These are phyloP conservation scores for Mucor indicus DNA, from an alignment of 371 early-diverging fungal species.

Conservation along the genomic window DNA sequence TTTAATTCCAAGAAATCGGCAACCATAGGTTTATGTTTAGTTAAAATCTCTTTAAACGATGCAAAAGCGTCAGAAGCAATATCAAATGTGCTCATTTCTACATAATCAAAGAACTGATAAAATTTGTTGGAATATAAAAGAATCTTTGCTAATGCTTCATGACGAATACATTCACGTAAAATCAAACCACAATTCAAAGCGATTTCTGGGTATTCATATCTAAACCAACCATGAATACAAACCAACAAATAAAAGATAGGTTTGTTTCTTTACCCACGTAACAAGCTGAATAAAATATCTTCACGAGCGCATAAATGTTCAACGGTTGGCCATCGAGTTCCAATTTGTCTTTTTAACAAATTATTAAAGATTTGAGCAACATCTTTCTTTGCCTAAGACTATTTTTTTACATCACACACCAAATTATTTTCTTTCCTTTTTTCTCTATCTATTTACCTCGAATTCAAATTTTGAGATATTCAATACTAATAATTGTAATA, in stretches of 20 bases:
- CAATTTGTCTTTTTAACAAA: constrained; percentile 91
- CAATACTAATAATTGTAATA: constrained; percentile 78
- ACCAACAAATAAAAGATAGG: too few relatives aligned
- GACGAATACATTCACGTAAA: constrained; percentile 92
- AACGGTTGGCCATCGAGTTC: constrained; percentile 92
- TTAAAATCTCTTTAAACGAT: constrained; percentile 96
- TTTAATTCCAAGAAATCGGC: constrained; percentile 84
- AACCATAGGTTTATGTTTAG: constrained; percentile 89
- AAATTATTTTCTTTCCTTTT: too few relatives aligned
- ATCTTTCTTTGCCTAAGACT: constrained; percentile 96
- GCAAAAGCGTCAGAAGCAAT: constrained; percentile 97
- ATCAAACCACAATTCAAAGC: constrained; percentile 97
- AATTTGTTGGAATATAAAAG: constrained; percentile 81
- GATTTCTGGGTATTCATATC: constrained; percentile 92
- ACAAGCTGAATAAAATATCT: constrained; percentile 76
- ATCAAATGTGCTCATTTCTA: constrained; percentile 96
- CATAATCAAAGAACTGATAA: constrained; percentile 91
- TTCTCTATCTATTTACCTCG: too few relatives aligned
- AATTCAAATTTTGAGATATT: constrained; percentile 92
- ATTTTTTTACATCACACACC: too few relatives aligned
- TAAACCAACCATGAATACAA: too few relatives aligned
- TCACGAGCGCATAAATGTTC: constrained; percentile 87
- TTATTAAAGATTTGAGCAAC: constrained; percentile 97
- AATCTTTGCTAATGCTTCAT: constrained; percentile 86
- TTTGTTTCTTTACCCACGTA: constrained; percentile 86